Percentiles rank a stretch among this genome's conserved stretches.
phyloP scores from a whole-genome alignment of 306 rosid genomes.

The Bauhinia variegata region DNA sequence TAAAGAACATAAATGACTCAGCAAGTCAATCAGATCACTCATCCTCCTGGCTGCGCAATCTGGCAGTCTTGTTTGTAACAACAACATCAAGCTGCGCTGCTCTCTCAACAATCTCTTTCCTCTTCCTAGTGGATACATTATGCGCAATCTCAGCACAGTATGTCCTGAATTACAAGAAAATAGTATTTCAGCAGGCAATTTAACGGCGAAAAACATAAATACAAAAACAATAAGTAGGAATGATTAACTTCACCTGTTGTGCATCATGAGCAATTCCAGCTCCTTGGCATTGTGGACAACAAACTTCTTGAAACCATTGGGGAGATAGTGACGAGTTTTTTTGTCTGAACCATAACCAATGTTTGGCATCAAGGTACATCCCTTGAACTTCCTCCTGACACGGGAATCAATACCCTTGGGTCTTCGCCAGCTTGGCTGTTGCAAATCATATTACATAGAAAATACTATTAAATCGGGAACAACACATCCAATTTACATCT shows the following conservation, averaged over 20 bases:
- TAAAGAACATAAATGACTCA: conserved; percentile 30
- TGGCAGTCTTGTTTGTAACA: conserved; percentile 83
- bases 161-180: conserved; percentile 45
- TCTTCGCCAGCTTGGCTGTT: conserved; percentile 71
- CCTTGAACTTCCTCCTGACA: conserved; percentile 82
- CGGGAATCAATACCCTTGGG: conserved; percentile 93
- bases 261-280: conserved; percentile 76
- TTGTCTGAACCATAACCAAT: conserved; percentile 85
- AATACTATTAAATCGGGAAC: background rate
- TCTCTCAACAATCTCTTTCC: conserved; percentile 80
- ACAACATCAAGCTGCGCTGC: conserved; percentile 88
- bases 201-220: background rate
- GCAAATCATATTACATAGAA: no score
- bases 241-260: conserved; percentile 55
- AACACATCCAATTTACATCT: background rate
- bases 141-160: conserved; percentile 91
- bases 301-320: conserved; percentile 84
- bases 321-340: conserved; percentile 80
- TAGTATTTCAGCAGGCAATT: no score
- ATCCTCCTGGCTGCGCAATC: conserved; percentile 90
- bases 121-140: conserved; percentile 74
- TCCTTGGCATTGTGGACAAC: conserved; percentile 73
- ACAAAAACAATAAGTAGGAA: background rate
- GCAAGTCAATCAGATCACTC: conserved; percentile 49
- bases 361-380: conserved; percentile 77